Evolutionary conservation across 2,329 filamentous ascomycete genomes (phyloP), one percentile per base, ranked within the genome.

Genomic region (Hypoxylon sp.): DNA sequence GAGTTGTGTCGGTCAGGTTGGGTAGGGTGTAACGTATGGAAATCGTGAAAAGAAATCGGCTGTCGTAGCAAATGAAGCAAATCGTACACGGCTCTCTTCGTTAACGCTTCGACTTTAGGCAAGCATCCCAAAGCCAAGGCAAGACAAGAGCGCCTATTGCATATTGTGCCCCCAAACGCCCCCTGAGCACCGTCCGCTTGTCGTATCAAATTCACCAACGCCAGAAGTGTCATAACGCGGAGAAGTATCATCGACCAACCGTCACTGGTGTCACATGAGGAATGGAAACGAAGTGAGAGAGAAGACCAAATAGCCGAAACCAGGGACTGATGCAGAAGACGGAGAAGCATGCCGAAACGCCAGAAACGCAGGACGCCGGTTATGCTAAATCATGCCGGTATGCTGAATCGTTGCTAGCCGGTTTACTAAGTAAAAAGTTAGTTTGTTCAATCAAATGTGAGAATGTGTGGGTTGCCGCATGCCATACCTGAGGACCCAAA

Each of bases 331-430:
- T 74, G 75, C 70, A 70, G 65, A 68, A 71, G 68, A 70, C 66
- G 72, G 73, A 71, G 66, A 70, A 75, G 71, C 74, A 73, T 74
- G 71, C 73, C 74, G 70, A 72, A 78, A 78, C 77, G 76, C 76
- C 76, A 72, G 62, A 74, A 77, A 77, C 75, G 72, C 75, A 73
- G 70, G 77, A 79, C 78, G 76, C 78, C 78, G 69, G 73, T 71
- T 74, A 78, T 78, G 76, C 76, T 74, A 48, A 61, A 51, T 48
- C 58, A 66, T 62, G 75, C 77, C 77, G 69, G 72, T 73, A 77
- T 77, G 75, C 76, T 72, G 68, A 74, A 66, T 67, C 60, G 58
- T 70, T 72, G 67, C 63, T 67, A 67, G 65, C 56, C 51, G 61
- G 64, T 72, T 73, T 72, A 74, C 72, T 74, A 68, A 11, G 33